phyloP scores from a whole-genome alignment of 345 rosid genomes.

The Mallotus nudiflorus region DNA sequence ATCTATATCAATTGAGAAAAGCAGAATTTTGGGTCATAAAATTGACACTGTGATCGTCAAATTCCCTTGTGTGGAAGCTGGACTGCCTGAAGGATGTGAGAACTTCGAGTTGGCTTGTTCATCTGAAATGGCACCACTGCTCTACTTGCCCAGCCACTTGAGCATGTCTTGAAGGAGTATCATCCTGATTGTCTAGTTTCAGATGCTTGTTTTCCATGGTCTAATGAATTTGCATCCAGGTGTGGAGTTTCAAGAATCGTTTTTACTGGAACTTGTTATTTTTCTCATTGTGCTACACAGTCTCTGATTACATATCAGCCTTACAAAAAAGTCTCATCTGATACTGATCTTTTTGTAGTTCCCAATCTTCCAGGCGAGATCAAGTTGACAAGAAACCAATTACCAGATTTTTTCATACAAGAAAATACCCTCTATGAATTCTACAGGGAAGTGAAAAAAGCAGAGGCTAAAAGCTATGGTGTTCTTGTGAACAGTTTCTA shows the following conservation, averaged over 20 bases:
- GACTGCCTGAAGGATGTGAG: neutral
- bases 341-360: conserved; percentile 29
- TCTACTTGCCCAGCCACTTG: neutral
- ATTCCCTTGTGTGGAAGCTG: too few species aligned
- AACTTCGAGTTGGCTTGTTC: neutral
- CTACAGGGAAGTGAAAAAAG: neutral
- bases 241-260: conserved; percentile 38
- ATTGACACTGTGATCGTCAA: too few species aligned
- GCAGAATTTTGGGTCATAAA: too few species aligned
- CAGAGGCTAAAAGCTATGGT: neutral
- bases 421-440: too few species aligned
- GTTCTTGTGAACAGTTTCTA: conserved; percentile 40
- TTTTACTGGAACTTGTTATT: conserved; percentile 35
- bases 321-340: conserved; percentile 21
- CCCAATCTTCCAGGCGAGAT: conserved; percentile 7
- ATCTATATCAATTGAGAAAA: too few species aligned
- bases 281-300: conserved; percentile 16
- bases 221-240: conserved; percentile 34
- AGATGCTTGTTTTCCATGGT: conserved; percentile 39
- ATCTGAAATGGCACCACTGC: conserved; percentile 9
- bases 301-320: conserved; percentile 27
- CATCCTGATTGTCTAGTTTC: conserved; percentile 41
- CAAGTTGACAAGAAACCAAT: conserved; percentile 24
- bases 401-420: neutral
- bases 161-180: neutral